These are phyloP conservation scores for Sclerospora graminicola DNA, from an alignment of 352 stramenopile species.

Conservation along the genomic window DNA sequence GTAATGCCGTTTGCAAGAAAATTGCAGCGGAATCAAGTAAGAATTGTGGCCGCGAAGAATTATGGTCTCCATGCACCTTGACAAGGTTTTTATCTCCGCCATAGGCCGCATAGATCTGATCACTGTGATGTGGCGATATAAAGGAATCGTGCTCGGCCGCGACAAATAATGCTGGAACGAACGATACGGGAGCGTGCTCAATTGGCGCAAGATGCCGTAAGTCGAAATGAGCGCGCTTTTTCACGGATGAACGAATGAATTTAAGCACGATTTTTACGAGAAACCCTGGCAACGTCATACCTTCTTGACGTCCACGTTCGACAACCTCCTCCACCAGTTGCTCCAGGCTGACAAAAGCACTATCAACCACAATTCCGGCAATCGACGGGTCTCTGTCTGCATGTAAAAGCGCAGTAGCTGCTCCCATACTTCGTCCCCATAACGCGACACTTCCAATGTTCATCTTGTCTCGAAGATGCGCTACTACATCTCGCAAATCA, in stretches of 20 bases:
- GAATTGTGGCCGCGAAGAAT: constrained; percentile 91
- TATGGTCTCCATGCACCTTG: constrained; percentile 96
- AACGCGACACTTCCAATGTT: constrained; percentile 92
- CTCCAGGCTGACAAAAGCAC: constrained; percentile 93
- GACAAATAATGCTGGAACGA: constrained; percentile 95
- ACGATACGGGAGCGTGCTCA: constrained; percentile 88
- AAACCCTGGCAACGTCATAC: constrained; percentile 87
- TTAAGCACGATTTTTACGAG: constrained; percentile 88
- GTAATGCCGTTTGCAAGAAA: constrained; percentile 92
- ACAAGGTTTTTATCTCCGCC: constrained; percentile 98
- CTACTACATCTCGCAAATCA: constrained; percentile 84
- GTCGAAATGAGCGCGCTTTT: constrained; percentile 85
- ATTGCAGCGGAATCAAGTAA: constrained; percentile 93
- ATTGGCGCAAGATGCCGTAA: constrained; percentile 72
- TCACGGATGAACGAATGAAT: constrained; percentile 87
- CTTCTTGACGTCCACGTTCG: constrained; percentile 89
- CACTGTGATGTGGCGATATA: constrained; percentile 81
- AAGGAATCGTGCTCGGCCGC: constrained; percentile 95
- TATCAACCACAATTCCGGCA: constrained; percentile 95
- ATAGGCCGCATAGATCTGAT: constrained; percentile 82
- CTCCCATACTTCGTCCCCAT: constrained; percentile 97
- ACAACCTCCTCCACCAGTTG: constrained; percentile 96
- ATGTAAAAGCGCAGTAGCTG: constrained; percentile 96
- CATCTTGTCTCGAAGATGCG: constrained; percentile 87
- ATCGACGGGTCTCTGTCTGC: constrained; percentile 94